These are phyloP conservation scores for Penicillium griseofulvum DNA, from an alignment of 2,329 filamentous ascomycete species.

Conservation along the genomic window DNA sequence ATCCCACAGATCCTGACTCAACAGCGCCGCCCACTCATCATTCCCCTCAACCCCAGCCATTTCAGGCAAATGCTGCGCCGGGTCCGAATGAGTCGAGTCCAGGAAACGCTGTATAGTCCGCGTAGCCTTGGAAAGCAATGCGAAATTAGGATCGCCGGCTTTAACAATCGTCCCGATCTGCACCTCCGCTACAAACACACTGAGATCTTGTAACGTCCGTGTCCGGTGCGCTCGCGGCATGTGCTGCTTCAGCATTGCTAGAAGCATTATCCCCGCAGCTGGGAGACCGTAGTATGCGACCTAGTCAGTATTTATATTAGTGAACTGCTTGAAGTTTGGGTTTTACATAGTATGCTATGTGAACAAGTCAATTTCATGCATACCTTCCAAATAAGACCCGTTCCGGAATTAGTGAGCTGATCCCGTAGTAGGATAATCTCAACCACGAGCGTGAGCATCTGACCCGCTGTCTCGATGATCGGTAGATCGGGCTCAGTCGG, in stretches of 20 bases:
- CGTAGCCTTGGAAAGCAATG: slow-evolving; percentile 24
- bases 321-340: neutral
- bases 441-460: slow-evolving; percentile 29
- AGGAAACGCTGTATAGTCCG: slow-evolving; percentile 27
- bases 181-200: slow-evolving; percentile 30
- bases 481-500: slow-evolving; percentile 25
- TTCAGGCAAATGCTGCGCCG: slow-evolving; percentile 7
- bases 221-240: slow-evolving; percentile 15
- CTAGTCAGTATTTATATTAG: slow-evolving; percentile 5
- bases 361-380: neutral
- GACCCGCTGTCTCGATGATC: slow-evolving; percentile 26
- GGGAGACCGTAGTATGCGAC: slow-evolving; percentile 31
- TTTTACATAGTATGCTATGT: neutral
- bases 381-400: slow-evolving; percentile 30
- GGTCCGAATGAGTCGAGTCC: slow-evolving; percentile 24
- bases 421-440: slow-evolving; percentile 29
- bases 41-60: slow-evolving; percentile 11
- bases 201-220: slow-evolving; percentile 24
- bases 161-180: slow-evolving; percentile 26
- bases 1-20: slow-evolving; percentile 27
- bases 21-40: slow-evolving; percentile 23
- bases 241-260: slow-evolving; percentile 27
- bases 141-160: slow-evolving; percentile 26
- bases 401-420: slow-evolving; percentile 28
- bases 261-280: slow-evolving; percentile 29